Percentiles rank a stretch among this genome's conserved stretches.
Conservation (phyloP, 139 green algal genomes). For the Spirogloea muscicola region DNA sequence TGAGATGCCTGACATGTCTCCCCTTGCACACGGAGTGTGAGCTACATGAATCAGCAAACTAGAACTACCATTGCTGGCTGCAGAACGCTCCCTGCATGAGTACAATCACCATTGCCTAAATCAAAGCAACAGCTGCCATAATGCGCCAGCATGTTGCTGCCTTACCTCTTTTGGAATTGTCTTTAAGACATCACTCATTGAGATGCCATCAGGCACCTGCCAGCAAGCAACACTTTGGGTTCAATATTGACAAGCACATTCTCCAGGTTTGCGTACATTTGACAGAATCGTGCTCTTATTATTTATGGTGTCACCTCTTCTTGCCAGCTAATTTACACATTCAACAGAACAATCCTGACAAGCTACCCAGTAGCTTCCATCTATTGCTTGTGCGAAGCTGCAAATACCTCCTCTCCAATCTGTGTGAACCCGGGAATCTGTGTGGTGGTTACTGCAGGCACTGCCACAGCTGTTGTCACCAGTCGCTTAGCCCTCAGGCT, state of each 20-base stretch:
- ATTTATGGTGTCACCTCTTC: too few species aligned
- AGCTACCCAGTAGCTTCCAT: too few species aligned
- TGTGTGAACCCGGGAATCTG: conserved; percentile 78
- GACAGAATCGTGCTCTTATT: too few species aligned
- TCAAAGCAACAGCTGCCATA: background rate
- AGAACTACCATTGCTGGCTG: background rate
- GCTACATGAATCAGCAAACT: background rate
- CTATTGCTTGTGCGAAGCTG: too few species aligned
- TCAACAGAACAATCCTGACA: too few species aligned
- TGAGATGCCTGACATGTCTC: background rate
- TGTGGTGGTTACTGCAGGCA: too few species aligned
- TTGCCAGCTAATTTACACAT: too few species aligned
- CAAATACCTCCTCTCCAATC: conserved; percentile 78
- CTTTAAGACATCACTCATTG: conserved; percentile 76
- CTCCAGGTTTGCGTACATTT: too few species aligned
- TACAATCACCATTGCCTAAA: background rate
- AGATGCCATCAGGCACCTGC: conserved; percentile 77
- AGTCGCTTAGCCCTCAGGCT: too few species aligned
- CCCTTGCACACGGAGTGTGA: background rate
- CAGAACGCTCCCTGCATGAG: background rate
- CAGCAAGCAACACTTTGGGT: too few species aligned
- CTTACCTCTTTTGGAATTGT: conserved; percentile 73
- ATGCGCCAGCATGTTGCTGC: background rate
- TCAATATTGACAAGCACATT: too few species aligned
- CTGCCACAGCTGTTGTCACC: too few species aligned